A percentile compares a stretch with the other conserved stretches of the same genome.
phyloP scores from a whole-genome alignment of 495 filamentous ascomycete species.

The Coniosporium apollinis region DNA sequence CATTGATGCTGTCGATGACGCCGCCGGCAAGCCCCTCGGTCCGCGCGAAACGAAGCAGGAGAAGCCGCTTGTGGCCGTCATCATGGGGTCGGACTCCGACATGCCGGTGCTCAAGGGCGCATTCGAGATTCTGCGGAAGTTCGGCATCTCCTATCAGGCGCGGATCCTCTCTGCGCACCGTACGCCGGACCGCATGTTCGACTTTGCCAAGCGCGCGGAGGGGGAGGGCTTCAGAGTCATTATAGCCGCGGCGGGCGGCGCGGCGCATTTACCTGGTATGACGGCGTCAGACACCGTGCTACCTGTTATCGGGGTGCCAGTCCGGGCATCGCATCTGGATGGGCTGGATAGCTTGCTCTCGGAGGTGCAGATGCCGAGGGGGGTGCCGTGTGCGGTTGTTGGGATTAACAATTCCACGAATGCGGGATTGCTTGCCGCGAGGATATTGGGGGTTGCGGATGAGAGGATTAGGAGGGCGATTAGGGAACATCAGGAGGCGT shows the following conservation, averaged over 20 bases:
- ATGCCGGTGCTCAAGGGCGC: slow-evolving; percentile 62
- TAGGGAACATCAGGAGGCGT: slow-evolving; percentile 44
- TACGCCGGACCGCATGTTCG: slow-evolving; percentile 68
- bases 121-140: slow-evolving; percentile 55
- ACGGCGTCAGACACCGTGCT: slow-evolving; percentile 68
- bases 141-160: slow-evolving; percentile 57
- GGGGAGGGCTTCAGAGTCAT: slow-evolving; percentile 66
- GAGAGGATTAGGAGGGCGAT: slow-evolving; percentile 40
- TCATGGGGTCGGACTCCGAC: slow-evolving; percentile 94
- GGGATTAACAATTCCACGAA: slow-evolving; percentile 90
- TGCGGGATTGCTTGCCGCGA: slow-evolving; percentile 72
- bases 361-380: slow-evolving; percentile 80
- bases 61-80: slow-evolving; percentile 60
- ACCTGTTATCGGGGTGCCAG: slow-evolving; percentile 83
- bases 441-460: slow-evolving; percentile 62
- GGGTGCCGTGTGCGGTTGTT: slow-evolving; percentile 71
- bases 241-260: slow-evolving; percentile 87
- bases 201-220: slow-evolving; percentile 52
- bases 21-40: slow-evolving; percentile 5
- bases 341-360: slow-evolving; percentile 79
- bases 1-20: slow-evolving; percentile 18
- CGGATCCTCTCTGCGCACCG: slow-evolving; percentile 91
- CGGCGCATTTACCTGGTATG: slow-evolving; percentile 89
- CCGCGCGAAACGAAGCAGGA: neutral
- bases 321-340: slow-evolving; percentile 73